Base-by-base conservation (phyloP, 2,329 filamentous ascomycete genomes). In the Coniella lustricola region DNA sequence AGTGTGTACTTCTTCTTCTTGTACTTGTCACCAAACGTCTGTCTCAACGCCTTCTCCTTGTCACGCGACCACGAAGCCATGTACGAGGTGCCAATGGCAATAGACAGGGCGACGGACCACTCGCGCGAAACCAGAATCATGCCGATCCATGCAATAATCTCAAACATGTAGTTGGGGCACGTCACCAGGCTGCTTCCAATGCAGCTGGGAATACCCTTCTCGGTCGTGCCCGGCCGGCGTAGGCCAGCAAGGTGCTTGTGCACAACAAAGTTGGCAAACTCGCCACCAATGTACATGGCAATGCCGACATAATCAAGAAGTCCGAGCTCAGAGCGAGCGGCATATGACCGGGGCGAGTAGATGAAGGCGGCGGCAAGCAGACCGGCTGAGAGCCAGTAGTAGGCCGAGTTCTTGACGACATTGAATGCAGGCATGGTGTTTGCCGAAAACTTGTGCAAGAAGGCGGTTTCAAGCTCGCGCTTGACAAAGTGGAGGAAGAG, bases 151-250 rank as follows among this genome's bases (percentile, higher is more conserved):
- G 90, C 81, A 33, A 95, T 66, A 7, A 87, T 76, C 70, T 98
- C 93, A 59, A 94, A 97, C 73, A 95, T 81, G 73, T 98, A 98
- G 72, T 98, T 98, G 36, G 93, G 93, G 71, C 90, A 95, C 12
- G 93, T 98, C 45, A 98, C 91, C 32, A 87, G 69, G 55, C 73
- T 75, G 67, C 96, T 97, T 25, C 90, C 88, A 50, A 91, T 81
- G 21, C 93, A 93, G 49, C 74, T 74, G 1, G 93, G 93, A 55
- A 98, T 94, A 58, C 89, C 90, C 51, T 91, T 80, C 64, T 94
- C 89, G 1, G 86, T 91, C 56, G 85, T 86, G 48, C 90, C 90
- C 0, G 80, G 75, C 49, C 82, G 84, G 44, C 93, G 84, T 54
- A 98, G 77, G 53, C 79, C 77, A 22, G 85, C 82, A 20, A 98